Evolutionary conservation across 1,284 basidiomycete species (phyloP), one percentile per base, ranked within the genome.

Genomic region (Inonotus hispidus): DNA sequence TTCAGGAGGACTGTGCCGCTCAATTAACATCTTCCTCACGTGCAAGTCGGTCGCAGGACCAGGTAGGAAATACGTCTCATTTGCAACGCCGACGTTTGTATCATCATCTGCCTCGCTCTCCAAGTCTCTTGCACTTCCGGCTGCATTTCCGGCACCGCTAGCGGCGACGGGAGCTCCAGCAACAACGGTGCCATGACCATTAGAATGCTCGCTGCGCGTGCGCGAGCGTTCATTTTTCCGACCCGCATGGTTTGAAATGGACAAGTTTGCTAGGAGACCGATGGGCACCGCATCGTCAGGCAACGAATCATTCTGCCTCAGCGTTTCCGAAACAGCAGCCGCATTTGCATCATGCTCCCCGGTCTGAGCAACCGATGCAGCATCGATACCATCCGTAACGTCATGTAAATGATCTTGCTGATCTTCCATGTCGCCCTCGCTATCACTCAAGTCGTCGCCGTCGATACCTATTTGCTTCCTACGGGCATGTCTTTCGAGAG

Each of bases 11-110:
- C 82, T 86, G 66, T 92, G 87, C 62, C 83, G 83, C 68, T 93
- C 90, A 58, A 92, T 92, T 68, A 93, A 75, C 55, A 80, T 80
- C 58, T 87, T 86, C 16, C 91, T 81, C 57, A 87, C 81, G 32
- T 74, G 78, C 46, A 90, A 78, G 69, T 90, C 80, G 61, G 82
- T 84, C 1, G 85, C 84, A 43, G 88, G 87, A n/a, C 86, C 90
- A 35, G 90, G 89, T 76, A 83, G 79, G 77, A 93, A 94, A 71
- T 90, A 94, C 56, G 80, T 83, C 70, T 85, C 86, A 68, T 89
- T 92, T 32, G 92, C 92, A 39, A 93, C 85, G 21, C 92, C 87
- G 63, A 88, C 81, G 64, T 86, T 82, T 61, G 87, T 79, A 60
- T 88, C 86, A 60, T 88, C 84, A 25, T 64, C 63, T 23, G 21